Conservation (phyloP, 1,284 basidiomycete species). For the Cystobasidium sp. region DNA sequence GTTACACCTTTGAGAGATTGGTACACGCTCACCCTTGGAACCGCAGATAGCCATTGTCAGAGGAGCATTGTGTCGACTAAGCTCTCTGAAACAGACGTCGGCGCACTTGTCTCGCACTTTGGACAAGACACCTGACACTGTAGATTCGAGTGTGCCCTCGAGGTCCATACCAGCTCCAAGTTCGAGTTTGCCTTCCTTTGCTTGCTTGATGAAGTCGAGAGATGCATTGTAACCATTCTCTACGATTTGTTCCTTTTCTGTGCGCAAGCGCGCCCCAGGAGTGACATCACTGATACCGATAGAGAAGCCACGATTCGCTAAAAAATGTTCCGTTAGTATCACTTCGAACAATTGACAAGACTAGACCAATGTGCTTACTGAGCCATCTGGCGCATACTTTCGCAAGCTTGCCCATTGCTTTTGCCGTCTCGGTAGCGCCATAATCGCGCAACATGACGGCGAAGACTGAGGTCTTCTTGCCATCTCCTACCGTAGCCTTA, state of each 20-base stretch:
- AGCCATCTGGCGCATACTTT: constrained; percentile 95
- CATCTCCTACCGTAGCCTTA: constrained; percentile 96
- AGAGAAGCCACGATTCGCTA: constrained; percentile 96
- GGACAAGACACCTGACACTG: constrained; percentile 90
- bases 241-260: constrained; percentile 84
- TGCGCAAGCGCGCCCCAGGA: constrained; percentile 80
- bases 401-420: constrained; percentile 94
- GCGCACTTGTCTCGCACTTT: constrained; percentile 95
- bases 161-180: constrained; percentile 97
- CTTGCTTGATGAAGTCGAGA: constrained; percentile 80
- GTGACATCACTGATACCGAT: constrained; percentile 99
- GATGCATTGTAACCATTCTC: constrained; percentile 88
- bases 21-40: constrained; percentile 75
- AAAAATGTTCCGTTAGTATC: constrained; percentile 1
- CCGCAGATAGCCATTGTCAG: constrained; percentile 99
- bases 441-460: constrained; percentile 98
- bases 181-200: constrained; percentile 89
- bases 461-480: constrained; percentile 99
- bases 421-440: constrained; percentile 89
- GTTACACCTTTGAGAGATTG: neutral
- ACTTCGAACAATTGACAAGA: neutral
- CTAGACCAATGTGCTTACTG: constrained; percentile 61
- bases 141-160: constrained; percentile 93
- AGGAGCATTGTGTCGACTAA: constrained; percentile 94
- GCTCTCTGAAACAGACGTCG: constrained; percentile 96